Evolutionary conservation across 768 basidiomycete genomes (phyloP).

Genomic region (Tricholoma bakamatsutake): DNA sequence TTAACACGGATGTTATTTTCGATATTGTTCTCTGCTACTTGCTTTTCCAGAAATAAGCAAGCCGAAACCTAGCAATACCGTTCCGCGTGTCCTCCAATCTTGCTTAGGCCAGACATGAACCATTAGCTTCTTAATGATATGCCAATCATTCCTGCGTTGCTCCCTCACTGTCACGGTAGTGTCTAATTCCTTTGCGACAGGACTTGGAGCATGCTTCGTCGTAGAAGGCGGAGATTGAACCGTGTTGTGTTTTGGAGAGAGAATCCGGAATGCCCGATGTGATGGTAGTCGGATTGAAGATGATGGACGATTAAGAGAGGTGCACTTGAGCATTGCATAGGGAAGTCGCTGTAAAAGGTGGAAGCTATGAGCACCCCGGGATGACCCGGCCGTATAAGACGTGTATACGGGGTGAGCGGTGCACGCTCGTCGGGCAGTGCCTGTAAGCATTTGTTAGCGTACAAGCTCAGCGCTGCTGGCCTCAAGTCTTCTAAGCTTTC

Average conservation of each 20-base stretch:
- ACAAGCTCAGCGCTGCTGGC: too few species aligned
- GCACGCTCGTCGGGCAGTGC: constrained; percentile 1
- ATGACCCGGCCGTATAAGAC: not conserved
- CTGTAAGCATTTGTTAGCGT: not conserved
- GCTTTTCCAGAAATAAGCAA: constrained; percentile 87
- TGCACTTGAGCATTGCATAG: not conserved
- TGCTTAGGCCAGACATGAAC: constrained; percentile 91
- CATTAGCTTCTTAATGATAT: constrained; percentile 75
- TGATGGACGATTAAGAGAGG: not conserved
- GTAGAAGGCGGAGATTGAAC: constrained; percentile 4
- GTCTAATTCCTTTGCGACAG: constrained; percentile 1
- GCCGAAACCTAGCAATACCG: constrained; percentile 78
- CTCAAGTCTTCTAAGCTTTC: too few species aligned
- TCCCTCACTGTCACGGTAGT: constrained; percentile 31
- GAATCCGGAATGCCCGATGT: constrained; percentile 11
- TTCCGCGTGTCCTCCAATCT: constrained; percentile 74
- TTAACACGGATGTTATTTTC: not conserved
- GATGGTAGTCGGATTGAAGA: not conserved
- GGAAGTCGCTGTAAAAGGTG: too few species aligned
- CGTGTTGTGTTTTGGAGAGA: constrained; percentile 12
- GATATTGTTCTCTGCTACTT: constrained; percentile 10
- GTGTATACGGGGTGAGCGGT: not conserved
- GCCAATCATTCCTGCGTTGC: constrained; percentile 79
- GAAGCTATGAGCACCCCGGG: not conserved
- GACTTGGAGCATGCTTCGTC: not conserved